Evolutionary conservation across 2,329 filamentous ascomycete species (phyloP), one percentile per base, ranked within the genome.

Genomic region (Orbilia brochopaga): DNA sequence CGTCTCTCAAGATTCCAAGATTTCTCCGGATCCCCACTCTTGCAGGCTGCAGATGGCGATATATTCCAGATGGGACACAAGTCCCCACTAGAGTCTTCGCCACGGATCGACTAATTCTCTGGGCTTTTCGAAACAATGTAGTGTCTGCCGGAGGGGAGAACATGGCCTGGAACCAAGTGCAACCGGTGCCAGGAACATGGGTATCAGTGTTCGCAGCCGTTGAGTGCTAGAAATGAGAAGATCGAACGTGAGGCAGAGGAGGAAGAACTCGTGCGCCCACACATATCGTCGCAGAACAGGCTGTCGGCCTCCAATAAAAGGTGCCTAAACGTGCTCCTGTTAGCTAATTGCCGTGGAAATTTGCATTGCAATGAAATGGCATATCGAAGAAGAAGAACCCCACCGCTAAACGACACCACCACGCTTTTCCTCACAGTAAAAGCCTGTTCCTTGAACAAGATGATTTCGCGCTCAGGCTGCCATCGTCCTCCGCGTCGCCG

Each of bases 211-310:
- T 73, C 69, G 54, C 61, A 67, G 27, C 69, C 69, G 42, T 60
- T 73, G 37, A 73, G 69, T 67, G 69, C 69, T 56, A 73, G 69
- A 59, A 67, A 73, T 63, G 62, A 73, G 60, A 73, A 73, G 57
- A 66, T 73, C 60, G 69, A 73, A 42, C 69, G 69, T 58, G 69
- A 73, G 35, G 62, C 69, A 37, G 57, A 73, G 27, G 69, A 73
- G n/a, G 63, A 73, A 53, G 57, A 69, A 32, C 57, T 69, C 51
- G 19, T 69, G 51, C 57, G 44, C 53, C 53, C 58, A 15, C 57
- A 57, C 21, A 53, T 54, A 23, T 54, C 58, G 30, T 54, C 58
- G 30, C 57, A 62, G 32, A 53, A 50, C 35, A 60, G 48, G 21
- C 51, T 55, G 51, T 11, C 56, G 44, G 8, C 37, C 44, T 72